Evolutionary conservation across 305 asterid genomes (phyloP).

Genomic region (Galium porrigens): DNA sequence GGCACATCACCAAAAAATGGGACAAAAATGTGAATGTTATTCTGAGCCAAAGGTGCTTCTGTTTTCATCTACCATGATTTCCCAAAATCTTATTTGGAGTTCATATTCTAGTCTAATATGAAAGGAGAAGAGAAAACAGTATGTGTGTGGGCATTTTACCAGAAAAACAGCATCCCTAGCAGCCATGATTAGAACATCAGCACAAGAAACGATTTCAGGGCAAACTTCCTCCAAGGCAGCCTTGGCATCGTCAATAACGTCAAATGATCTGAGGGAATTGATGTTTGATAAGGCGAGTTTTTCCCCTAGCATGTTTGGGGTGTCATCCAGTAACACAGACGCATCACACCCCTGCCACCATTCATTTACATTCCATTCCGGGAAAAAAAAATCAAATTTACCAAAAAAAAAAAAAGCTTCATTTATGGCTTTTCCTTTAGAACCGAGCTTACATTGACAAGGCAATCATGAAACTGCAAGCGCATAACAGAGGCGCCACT

Average conservation of each 20-base stretch:
- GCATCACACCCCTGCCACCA: conserved; percentile 69
- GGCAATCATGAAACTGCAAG: conserved; percentile 84
- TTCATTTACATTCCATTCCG: conserved; percentile 2
- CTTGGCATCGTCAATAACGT: conserved; percentile 60
- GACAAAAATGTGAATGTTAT: not conserved
- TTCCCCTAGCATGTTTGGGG: conserved; percentile 55
- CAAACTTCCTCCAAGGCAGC: conserved; percentile 48
- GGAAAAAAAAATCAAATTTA: not conserved
- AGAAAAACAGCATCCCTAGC: conserved; percentile 78
- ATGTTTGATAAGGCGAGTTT: conserved; percentile 57
- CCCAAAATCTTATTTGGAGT: not conserved
- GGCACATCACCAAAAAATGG: too few relatives aligned
- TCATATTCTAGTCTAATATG: not conserved
- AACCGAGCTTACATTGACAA: conserved; percentile 48
- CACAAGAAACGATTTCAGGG: conserved; percentile 74
- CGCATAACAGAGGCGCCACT: conserved; percentile 83
- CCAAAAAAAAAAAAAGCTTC: not conserved
- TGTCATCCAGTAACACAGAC: conserved; percentile 72
- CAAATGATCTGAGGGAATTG: conserved; percentile 59
- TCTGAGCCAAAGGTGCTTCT: not conserved
- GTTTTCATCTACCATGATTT: not conserved
- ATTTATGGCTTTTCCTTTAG: not conserved
- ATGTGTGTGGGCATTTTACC: conserved; percentile 22
- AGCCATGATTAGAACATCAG: conserved; percentile 75
- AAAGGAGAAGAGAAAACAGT: not conserved